Conservation (phyloP, 768 basidiomycete genomes). For the Termitomyces bulborhizus region DNA sequence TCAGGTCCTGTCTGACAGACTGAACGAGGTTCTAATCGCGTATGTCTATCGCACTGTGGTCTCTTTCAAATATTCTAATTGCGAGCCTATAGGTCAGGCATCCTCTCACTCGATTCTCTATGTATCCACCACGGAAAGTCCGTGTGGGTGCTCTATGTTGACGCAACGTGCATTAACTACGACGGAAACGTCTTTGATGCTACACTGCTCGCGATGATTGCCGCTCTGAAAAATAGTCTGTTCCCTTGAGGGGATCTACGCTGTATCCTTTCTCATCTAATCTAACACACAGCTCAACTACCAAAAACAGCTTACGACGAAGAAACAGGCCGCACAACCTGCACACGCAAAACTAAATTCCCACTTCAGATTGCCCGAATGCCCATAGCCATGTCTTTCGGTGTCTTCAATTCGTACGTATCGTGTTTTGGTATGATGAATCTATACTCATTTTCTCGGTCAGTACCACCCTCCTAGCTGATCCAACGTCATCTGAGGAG, state of each 20-base stretch:
- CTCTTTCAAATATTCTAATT: not conserved
- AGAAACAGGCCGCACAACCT: conserved; percentile 56
- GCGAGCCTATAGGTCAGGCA: conserved; percentile 45
- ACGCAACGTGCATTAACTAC: conserved; percentile 94
- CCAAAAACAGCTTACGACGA: conserved; percentile 70
- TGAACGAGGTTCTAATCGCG: conserved; percentile 76
- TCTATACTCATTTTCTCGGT: not conserved
- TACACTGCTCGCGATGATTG: conserved; percentile 78
- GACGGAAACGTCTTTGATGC: conserved; percentile 97
- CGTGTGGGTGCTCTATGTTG: conserved; percentile 93
- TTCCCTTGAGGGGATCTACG: conserved; percentile 1
- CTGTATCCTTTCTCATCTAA: not conserved
- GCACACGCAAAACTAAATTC: conserved; percentile 42
- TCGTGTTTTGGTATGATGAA: not conserved
- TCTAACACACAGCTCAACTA: conserved; percentile 45
- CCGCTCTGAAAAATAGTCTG: conserved; percentile 82
- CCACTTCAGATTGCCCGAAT: conserved; percentile 42
- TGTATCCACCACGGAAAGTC: conserved; percentile 78
- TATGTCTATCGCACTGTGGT: conserved; percentile 29
- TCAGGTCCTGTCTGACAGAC: conserved; percentile 78
- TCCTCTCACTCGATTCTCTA: conserved; percentile 61
- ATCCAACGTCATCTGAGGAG: conserved; percentile 90
- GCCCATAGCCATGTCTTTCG: conserved; percentile 60
- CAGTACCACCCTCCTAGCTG: conserved; percentile 46
- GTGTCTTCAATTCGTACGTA: conserved; percentile 75